These are phyloP conservation scores for Fusarium hainanense DNA, from an alignment of 2,329 filamentous ascomycete genomes.

Conservation along the genomic window DNA sequence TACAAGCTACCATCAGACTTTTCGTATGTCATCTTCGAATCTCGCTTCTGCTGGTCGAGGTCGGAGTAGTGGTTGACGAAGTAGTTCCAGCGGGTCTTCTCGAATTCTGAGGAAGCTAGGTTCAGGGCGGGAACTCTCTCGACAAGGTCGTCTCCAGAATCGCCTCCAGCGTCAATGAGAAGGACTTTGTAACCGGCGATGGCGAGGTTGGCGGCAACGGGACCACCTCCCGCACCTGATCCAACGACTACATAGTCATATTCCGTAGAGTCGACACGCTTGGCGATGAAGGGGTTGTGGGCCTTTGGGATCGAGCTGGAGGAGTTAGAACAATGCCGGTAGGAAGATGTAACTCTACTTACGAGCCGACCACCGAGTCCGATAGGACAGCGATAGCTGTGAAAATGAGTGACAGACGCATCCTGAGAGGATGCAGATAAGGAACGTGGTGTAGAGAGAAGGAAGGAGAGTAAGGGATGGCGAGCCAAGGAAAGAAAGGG, in stretches of 20 bases:
- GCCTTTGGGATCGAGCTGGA: neutral
- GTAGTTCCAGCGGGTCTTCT: conserved; percentile 63
- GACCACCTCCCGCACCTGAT: conserved; percentile 66
- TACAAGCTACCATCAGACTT: conserved; percentile 52
- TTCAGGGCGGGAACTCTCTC: conserved; percentile 47
- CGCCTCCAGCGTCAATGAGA: conserved; percentile 69
- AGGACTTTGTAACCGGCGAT: conserved; percentile 66
- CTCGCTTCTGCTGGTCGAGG: conserved; percentile 56
- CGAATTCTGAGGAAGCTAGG: conserved; percentile 44
- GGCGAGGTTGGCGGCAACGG: conserved; percentile 66
- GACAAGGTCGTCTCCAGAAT: conserved; percentile 55
- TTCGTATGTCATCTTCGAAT: conserved; percentile 60
- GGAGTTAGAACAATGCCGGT: neutral
- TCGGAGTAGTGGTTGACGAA: conserved; percentile 71
- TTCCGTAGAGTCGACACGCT: conserved; percentile 10
- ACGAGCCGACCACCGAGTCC: neutral
- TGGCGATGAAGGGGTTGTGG: conserved; percentile 23
- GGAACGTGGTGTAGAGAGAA: neutral
- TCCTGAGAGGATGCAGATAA: neutral
- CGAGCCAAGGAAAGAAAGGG: neutral
- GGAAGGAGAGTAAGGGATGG: neutral
- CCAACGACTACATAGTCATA: conserved; percentile 72
- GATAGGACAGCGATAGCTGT: neutral
- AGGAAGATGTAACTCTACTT: neutral
- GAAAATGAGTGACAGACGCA: neutral